Evolutionary conservation across 2,329 filamentous ascomycete genomes (phyloP).

Genomic region (Juglanconis oblonga): DNA sequence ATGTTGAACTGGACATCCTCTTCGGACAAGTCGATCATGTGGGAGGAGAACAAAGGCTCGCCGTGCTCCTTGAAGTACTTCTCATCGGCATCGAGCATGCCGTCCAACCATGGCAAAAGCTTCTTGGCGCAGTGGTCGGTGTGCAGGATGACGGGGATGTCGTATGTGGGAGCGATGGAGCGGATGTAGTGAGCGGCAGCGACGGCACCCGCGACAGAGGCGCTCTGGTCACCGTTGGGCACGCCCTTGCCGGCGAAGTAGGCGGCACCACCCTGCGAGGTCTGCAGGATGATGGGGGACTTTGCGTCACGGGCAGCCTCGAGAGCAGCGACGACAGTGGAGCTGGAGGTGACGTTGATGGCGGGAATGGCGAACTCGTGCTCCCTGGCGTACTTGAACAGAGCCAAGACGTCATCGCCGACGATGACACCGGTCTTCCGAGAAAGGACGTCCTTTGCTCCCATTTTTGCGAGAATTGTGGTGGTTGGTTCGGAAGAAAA

Average conservation of each 20-base stretch:
- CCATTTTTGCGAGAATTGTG: conserved; percentile 30
- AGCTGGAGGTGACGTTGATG: conserved; percentile 92
- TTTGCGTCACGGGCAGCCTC: conserved; percentile 94
- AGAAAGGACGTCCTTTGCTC: conserved; percentile 51
- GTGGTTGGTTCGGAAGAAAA: not conserved
- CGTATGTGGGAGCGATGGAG: conserved; percentile 80
- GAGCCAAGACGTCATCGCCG: conserved; percentile 40
- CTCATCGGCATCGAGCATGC: conserved; percentile 93
- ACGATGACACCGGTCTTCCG: conserved; percentile 66
- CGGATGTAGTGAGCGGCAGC: conserved; percentile 94
- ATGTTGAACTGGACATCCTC: conserved; percentile 90
- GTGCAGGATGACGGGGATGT: conserved; percentile 88
- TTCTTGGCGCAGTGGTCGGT: conserved; percentile 99
- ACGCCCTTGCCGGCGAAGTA: conserved; percentile 92
- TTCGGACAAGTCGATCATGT: conserved; percentile 99
- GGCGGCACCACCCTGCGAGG: conserved; percentile 89
- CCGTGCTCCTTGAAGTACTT: conserved; percentile 89
- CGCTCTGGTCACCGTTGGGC: conserved; percentile 76
- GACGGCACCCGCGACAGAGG: conserved; percentile 82
- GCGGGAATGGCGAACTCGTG: conserved; percentile 86
- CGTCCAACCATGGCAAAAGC: conserved; percentile 95
- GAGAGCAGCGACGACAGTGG: conserved; percentile 71
- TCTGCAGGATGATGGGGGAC: conserved; percentile 88
- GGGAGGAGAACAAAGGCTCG: conserved; percentile 89
- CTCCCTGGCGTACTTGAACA: conserved; percentile 89